phyloP scores from a whole-genome alignment of 2,329 filamentous ascomycete genomes.

The Ramularia endophylla region DNA sequence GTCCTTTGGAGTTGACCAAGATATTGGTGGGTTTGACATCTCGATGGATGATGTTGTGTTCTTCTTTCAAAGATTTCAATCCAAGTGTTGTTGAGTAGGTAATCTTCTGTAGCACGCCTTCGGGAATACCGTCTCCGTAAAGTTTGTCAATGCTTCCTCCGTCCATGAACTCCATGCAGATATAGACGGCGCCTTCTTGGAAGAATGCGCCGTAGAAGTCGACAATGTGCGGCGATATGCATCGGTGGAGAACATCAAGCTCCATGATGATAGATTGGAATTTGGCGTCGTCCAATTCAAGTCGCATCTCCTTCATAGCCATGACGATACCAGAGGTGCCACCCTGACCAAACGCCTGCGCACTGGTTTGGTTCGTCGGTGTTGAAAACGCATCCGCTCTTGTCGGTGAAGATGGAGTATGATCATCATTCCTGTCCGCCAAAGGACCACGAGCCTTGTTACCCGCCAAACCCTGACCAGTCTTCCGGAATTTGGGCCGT shows the following conservation, averaged over 20 bases:
- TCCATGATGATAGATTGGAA: constrained; percentile 98
- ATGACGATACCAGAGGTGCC: constrained; percentile 72
- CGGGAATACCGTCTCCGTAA: constrained; percentile 84
- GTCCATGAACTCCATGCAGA: constrained; percentile 99
- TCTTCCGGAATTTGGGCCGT: constrained; percentile 57
- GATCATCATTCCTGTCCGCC: constrained; percentile 16
- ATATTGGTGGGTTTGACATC: constrained; percentile 99
- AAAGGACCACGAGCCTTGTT: constrained; percentile 44
- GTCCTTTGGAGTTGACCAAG: constrained; percentile 78
- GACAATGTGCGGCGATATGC: constrained; percentile 91
- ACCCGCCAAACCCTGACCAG: constrained; percentile 55
- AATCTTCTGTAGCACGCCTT: constrained; percentile 82
- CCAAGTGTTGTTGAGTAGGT: constrained; percentile 86
- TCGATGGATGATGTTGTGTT: constrained; percentile 98
- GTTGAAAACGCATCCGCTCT: constrained; percentile 28
- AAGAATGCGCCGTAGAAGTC: constrained; percentile 99
- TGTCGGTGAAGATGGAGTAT: constrained; percentile 15
- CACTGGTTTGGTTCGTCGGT: constrained; percentile 13
- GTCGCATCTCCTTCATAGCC: constrained; percentile 98
- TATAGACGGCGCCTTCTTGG: constrained; percentile 97
- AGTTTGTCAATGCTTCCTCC: constrained; percentile 96
- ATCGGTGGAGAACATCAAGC: constrained; percentile 90
- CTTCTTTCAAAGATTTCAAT: constrained; percentile 87
- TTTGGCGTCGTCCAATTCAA: constrained; percentile 94
- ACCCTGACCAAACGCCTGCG: constrained; percentile 26